Conservation (phyloP, 768 basidiomycete genomes). For the Tulasnella sp. region DNA sequence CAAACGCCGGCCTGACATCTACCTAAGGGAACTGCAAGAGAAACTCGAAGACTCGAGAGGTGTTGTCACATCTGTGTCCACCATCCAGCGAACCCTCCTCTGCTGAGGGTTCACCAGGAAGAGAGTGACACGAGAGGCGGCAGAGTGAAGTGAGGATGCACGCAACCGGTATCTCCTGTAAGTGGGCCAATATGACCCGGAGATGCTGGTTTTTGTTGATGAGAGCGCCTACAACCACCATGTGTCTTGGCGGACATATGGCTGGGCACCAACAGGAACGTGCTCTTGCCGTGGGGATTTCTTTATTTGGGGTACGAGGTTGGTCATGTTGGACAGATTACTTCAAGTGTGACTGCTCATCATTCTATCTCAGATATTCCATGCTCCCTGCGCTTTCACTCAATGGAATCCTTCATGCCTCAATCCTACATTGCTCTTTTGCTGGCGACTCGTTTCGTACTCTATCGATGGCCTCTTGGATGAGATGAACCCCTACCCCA, state of each 20-base stretch:
- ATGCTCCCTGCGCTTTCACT: conserved; percentile 42
- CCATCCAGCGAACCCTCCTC: not conserved
- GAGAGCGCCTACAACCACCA: not conserved
- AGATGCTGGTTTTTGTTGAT: conserved; percentile 1
- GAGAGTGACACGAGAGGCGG: not conserved
- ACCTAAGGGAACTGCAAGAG: conserved; percentile 3
- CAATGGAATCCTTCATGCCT: conserved; percentile 39
- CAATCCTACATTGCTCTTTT: conserved; percentile 40
- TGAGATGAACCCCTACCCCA: conserved; percentile 34
- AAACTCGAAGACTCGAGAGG: not conserved
- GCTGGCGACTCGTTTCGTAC: conserved; percentile 16
- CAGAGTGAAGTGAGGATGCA: not conserved
- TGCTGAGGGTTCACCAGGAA: not conserved
- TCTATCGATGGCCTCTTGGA: conserved; percentile 31
- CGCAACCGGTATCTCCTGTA: not conserved
- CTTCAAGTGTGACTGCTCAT: not conserved
- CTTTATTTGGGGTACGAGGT: not conserved
- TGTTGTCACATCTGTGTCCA: not conserved
- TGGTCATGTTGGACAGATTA: not conserved
- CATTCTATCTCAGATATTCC: conserved; percentile 37
- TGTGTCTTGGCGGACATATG: not conserved
- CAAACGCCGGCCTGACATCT: not conserved
- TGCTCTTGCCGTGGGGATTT: not conserved
- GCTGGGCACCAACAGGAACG: conserved; percentile 3
- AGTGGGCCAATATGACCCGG: not conserved